Evolutionary conservation across 306 rosid species (phyloP).

Genomic region (Casuarina equisetifolia): DNA sequence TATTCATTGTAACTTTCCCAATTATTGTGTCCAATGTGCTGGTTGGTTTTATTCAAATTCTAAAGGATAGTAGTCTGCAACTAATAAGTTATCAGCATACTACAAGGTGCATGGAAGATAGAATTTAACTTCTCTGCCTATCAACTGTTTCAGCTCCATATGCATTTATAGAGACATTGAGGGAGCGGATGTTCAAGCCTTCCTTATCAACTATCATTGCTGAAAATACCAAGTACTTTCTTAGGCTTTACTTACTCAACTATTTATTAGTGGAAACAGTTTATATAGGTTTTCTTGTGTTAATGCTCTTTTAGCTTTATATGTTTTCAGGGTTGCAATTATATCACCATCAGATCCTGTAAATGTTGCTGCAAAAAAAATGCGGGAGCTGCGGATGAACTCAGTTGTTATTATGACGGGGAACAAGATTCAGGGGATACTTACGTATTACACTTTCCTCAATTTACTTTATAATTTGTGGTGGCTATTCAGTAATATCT

Average conservation of each 20-base stretch:
- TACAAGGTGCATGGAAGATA: not conserved
- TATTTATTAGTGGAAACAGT: slow-evolving; percentile 13
- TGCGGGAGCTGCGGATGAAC: slow-evolving; percentile 81
- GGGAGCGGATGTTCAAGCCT: slow-evolving; percentile 93
- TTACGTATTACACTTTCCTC: slow-evolving; percentile 60
- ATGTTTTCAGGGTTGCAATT: slow-evolving; percentile 76
- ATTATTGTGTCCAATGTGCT: not conserved
- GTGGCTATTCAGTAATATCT: slow-evolving; percentile 13
- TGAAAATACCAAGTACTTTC: slow-evolving; percentile 72
- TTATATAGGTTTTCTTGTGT: slow-evolving; percentile 29
- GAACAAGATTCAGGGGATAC: slow-evolving; percentile 89
- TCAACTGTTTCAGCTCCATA: slow-evolving; percentile 59
- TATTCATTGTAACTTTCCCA: not conserved
- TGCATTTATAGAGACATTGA: slow-evolving; percentile 80
- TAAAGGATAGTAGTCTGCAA: no score
- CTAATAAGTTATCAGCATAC: not conserved
- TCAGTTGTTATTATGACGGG: slow-evolving; percentile 67
- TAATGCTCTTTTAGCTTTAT: slow-evolving; percentile 57
- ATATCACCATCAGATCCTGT: slow-evolving; percentile 86
- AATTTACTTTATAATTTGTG: slow-evolving; percentile 13
- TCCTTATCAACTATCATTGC: slow-evolving; percentile 73
- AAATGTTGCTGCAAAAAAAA: slow-evolving; percentile 78
- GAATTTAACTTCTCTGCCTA: slow-evolving; percentile 14
- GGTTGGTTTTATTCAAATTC: not conserved
- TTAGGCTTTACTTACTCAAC: slow-evolving; percentile 19